Evolutionary conservation across 768 basidiomycete species (phyloP).

Genomic region (Lentinula detonsa): DNA sequence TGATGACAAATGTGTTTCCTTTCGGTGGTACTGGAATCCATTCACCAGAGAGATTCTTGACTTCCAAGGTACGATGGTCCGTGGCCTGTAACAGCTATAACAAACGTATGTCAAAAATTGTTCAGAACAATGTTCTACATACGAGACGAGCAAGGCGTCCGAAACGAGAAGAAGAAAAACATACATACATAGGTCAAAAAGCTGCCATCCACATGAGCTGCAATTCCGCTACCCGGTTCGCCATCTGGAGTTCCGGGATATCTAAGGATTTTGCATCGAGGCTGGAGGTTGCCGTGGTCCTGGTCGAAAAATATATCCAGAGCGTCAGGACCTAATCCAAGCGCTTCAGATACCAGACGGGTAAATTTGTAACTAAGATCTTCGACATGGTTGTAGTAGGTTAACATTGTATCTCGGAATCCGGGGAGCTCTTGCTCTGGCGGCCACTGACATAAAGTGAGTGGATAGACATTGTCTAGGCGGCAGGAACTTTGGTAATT

Average conservation of each 20-base stretch:
- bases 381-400: conserved; percentile 36
- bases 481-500: conserved; percentile 8
- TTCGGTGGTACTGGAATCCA: conserved; percentile 55
- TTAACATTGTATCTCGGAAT: conserved; percentile 33
- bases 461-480: not conserved
- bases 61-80: conserved; percentile 48
- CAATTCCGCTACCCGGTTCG: conserved; percentile 44
- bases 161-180: not conserved
- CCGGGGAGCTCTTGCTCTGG: conserved; percentile 31
- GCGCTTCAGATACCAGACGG: conserved; percentile 38
- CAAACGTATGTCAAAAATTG: not conserved
- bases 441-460: not conserved
- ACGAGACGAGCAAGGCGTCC: too few relatives aligned
- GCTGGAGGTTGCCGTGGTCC: conserved; percentile 38
- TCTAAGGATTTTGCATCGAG: conserved; percentile 32
- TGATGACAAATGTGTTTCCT: conserved; percentile 49
- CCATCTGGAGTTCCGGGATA: conserved; percentile 37
- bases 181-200: conserved; percentile 47
- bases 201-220: conserved; percentile 50
- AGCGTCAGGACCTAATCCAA: conserved; percentile 35
- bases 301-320: conserved; percentile 36
- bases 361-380: conserved; percentile 39
- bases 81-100: conserved; percentile 48
- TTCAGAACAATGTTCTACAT: not conserved
- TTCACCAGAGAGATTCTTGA: conserved; percentile 47